Evolutionary conservation across 164 flowering plant species (phyloP), one percentile per base, ranked within the genome.

Genomic region (Tinospora cordifolia): DNA sequence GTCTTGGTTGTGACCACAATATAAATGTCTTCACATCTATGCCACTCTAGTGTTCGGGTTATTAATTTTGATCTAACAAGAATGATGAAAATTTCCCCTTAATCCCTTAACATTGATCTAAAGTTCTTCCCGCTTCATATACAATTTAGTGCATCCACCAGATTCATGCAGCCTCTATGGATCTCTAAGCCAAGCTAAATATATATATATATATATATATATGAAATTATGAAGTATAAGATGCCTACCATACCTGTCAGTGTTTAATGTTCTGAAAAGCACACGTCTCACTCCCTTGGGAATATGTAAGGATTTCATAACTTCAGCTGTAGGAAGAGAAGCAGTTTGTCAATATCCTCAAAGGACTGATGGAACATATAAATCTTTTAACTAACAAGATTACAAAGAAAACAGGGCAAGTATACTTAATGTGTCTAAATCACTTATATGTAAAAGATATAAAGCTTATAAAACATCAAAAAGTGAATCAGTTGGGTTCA

Each of bases 241-340:
- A 51, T 22, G 39, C 13, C 26, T 19, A 58, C 60, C n/a, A 66
- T 82, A 91, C 97, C 89, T 87, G 74, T 91, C 92, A 47, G 93
- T 87, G 78, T 91, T 91, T 65, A 87, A 77, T 39, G 95, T 90
- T 75, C 93, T 84, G 81, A 91, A 91, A 71, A 91, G 87, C 68
- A 88, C 93, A 54, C 95, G 90, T 0, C 84, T 75, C 4, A 87
- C 87, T 58, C 95, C 95, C 70, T 69, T 86, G 8, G 95, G 95
- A 66, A 91, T 87, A 69, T 87, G 54, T 51, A 91, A 75, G 64
- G 90, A 84, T 80, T 84, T 73, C 97, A 91, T 87, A 17, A 80
- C 91, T 67, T 85, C 84, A 77, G 89, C 91, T 88, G 81, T 24
- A 69, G 64, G 17, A 39, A 60, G 25, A 49, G 41, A 39, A 74